Evolutionary conservation across 805 yeast species (phyloP).

Genomic region (Wickerhamiella spandovensis): DNA sequence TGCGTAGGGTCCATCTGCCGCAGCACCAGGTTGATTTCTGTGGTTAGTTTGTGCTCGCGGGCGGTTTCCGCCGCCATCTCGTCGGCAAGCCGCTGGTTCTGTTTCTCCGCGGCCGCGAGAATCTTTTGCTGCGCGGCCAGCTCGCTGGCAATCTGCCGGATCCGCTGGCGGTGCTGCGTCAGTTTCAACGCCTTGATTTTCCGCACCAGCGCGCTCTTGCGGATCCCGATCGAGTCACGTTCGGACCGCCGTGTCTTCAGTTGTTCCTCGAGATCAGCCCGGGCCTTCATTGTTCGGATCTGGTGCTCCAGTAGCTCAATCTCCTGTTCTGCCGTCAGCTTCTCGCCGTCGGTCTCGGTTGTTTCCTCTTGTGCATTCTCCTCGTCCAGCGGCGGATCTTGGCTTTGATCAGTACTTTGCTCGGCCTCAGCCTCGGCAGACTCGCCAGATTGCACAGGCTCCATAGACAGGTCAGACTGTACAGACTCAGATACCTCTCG

Average conservation of each 20-base stretch:
- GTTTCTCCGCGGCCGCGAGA: not conserved
- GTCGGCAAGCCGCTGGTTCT: not conserved
- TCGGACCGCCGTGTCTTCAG: not conserved
- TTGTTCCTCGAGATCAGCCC: conserved; percentile 5
- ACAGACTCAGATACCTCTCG: not conserved
- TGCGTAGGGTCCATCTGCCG: not conserved
- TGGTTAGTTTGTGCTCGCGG: not conserved
- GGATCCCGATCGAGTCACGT: not conserved
- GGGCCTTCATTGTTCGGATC: not conserved
- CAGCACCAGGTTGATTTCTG: not conserved
- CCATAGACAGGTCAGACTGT: not conserved
- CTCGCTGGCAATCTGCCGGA: not conserved
- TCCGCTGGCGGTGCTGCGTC: not conserved
- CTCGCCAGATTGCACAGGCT: no score
- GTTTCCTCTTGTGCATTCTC: not conserved
- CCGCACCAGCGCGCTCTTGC: not conserved
- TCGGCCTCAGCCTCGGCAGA: not conserved
- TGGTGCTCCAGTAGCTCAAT: conserved; percentile 2
- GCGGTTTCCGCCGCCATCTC: not conserved
- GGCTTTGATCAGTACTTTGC: not conserved
- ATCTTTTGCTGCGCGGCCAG: not conserved
- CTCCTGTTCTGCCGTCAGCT: conserved; percentile 4
- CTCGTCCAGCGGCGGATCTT: no score
- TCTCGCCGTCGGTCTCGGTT: not conserved
- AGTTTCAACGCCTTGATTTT: not conserved